Base-by-base conservation (phyloP, 805 yeast genomes). In the Teunomyces pallodes region DNA sequence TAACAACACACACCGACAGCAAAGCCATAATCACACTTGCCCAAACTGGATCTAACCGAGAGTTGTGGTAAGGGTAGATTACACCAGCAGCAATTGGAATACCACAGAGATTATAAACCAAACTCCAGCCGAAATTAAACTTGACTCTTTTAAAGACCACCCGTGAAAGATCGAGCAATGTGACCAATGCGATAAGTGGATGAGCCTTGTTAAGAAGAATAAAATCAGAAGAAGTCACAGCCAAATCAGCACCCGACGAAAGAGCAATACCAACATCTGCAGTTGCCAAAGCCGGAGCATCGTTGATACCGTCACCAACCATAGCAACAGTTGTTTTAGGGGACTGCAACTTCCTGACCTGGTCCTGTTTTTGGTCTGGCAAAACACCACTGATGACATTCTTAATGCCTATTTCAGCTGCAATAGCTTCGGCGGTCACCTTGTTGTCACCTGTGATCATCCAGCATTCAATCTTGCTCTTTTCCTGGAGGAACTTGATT, bases 231-330 rank as follows among this genome's bases (percentile, higher is more conserved):
- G 90, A 81, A 2, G 86, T 80, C 45, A 86, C 71, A 0, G 94
- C 91, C 42, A 87, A 69, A 54, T 87, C 94, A 0, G 90, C 82
- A 0, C 92, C 92, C 0, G 85, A 76, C 0, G 90, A 86, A 51
- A 87, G 70, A 0, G 94, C 90, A 41, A 87, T 75, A 3, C 94
- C 94, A 16, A 87, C 83, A 65, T 86, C 89, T 0, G 94, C 89
- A 1, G 79, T 70, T 3, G 90, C 79, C 45, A 87, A 67, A 0
- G 94, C 89, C 1, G 92, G 92, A 0, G 94, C 90, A 64, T 87
- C 94, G 61, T 87, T 87, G 30, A 87, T 82, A 16, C 94, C 94
- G 57, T 87, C 94, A 8, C 94, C 94, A 7, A 87, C 84, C 91
- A 87, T 86, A 0, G 89, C 90, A 17, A 69, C 65, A 2, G 59